These are phyloP conservation scores for Suillus decipiens DNA, from an alignment of 768 basidiomycete species.

Conservation along the genomic window DNA sequence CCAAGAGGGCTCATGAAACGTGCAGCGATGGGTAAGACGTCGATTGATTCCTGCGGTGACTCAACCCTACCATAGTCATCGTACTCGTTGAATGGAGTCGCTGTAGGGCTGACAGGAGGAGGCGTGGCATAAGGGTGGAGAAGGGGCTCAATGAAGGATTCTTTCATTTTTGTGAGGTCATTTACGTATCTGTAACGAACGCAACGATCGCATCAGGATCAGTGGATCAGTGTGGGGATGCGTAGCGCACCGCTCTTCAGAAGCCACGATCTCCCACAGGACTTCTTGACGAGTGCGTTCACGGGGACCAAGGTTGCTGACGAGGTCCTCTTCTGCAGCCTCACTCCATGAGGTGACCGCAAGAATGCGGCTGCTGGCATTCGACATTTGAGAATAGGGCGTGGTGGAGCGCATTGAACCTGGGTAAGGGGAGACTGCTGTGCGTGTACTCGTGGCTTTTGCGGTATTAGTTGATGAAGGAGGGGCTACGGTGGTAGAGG, in stretches of 20 bases:
- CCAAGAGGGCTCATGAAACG: conserved; percentile 79
- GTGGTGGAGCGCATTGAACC: conserved; percentile 77
- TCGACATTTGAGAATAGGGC: conserved; percentile 80
- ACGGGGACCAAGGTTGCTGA: conserved; percentile 88
- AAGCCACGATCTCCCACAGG: conserved; percentile 93
- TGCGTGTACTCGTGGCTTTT: conserved; percentile 62
- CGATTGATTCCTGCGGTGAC: conserved; percentile 69
- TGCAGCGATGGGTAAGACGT: conserved; percentile 87
- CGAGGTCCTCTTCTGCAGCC: conserved; percentile 91
- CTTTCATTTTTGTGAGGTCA: conserved; percentile 89
- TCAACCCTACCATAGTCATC: conserved; percentile 67
- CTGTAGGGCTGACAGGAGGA: conserved; percentile 45
- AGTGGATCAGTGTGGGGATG: conserved; percentile 9
- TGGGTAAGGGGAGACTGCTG: conserved; percentile 63
- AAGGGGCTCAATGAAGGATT: conserved; percentile 88
- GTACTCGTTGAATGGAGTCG: conserved; percentile 62
- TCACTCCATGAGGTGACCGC: conserved; percentile 90
- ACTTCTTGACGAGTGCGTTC: conserved; percentile 97
- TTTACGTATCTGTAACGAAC: conserved; percentile 73
- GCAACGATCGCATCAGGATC: conserved; percentile 3
- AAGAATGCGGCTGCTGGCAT: conserved; percentile 70
- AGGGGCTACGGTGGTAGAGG: conserved; percentile 62
- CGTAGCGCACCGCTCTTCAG: conserved; percentile 80
- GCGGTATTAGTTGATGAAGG: conserved; percentile 53
- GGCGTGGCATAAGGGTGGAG: conserved; percentile 73